These are phyloP conservation scores for Vigna mungo DNA, from an alignment of 306 rosid genomes.

Conservation along the genomic window DNA sequence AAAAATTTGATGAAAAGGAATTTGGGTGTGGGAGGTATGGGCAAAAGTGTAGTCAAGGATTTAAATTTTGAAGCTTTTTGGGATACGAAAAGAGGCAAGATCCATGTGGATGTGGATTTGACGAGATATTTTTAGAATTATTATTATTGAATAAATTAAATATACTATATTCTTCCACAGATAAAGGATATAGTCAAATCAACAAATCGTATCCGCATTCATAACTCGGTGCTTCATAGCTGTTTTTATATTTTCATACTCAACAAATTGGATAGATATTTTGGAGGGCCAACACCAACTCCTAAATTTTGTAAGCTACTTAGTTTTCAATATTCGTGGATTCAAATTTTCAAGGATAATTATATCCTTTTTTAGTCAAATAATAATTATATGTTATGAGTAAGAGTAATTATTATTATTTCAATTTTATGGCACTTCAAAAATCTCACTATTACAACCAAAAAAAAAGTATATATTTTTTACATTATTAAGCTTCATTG, in stretches of 20 bases:
- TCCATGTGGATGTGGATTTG: slow-evolving; percentile 53
- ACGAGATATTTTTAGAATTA: background rate
- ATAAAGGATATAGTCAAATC: slow-evolving; percentile 13
- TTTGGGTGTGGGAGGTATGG: slow-evolving; percentile 40
- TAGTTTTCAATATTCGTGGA: no score
- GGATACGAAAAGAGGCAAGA: slow-evolving; percentile 55
- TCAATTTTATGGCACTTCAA: no score
- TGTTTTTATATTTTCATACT: slow-evolving; percentile 19
- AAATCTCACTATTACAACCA: no score
- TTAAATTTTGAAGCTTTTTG: slow-evolving; percentile 47
- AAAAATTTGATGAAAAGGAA: background rate
- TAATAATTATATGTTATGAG: no score
- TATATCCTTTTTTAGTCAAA: no score
- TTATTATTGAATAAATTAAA: slow-evolving; percentile 38
- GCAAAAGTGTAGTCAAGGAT: slow-evolving; percentile 50
- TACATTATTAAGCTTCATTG: no score
- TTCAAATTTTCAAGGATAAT: no score
- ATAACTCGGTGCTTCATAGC: slow-evolving; percentile 42
- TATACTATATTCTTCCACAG: slow-evolving; percentile 10
- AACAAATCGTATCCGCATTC: slow-evolving; percentile 43
- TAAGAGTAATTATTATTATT: no score
- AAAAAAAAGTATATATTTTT: no score
- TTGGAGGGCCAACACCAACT: no score
- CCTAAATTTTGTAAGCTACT: no score
- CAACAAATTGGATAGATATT: no score